A percentile compares a stretch with the other conserved stretches of the same genome.
phyloP scores from a whole-genome alignment of 2,329 filamentous ascomycete genomes.

The Phialemoniopsis sp. region DNA sequence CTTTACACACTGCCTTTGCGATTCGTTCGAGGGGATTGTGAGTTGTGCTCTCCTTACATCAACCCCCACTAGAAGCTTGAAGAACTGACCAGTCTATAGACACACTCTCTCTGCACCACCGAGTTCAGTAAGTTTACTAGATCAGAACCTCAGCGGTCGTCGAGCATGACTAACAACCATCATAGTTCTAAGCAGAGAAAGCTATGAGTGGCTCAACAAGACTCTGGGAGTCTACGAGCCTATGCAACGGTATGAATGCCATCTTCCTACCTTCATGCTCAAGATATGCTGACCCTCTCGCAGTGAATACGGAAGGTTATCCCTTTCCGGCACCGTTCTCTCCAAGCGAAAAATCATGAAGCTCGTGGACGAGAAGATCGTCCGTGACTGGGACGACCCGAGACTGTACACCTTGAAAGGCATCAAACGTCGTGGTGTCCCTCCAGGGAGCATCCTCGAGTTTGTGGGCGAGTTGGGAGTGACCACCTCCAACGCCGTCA shows the following conservation, averaged over 20 bases:
- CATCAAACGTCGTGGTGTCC: constrained; percentile 78
- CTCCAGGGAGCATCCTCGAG: constrained; percentile 80
- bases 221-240: constrained; percentile 79
- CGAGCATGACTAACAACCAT: too few species aligned
- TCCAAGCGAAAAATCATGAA: constrained; percentile 82
- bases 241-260: constrained; percentile 96
- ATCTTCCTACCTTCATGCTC: too few species aligned
- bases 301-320: constrained; percentile 62
- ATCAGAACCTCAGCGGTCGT: too few species aligned
- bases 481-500: constrained; percentile 75
- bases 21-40: constrained; percentile 88
- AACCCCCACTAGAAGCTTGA: too few species aligned
- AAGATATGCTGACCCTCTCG: too few species aligned
- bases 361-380: constrained; percentile 72
- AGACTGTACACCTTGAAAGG: constrained; percentile 84
- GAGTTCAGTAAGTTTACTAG: too few species aligned
- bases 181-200: constrained; percentile 82
- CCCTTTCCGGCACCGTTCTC: constrained; percentile 78
- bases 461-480: constrained; percentile 92
- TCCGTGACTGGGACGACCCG: constrained; percentile 88
- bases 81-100: too few species aligned
- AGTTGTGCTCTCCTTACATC: too few species aligned
- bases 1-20: constrained; percentile 85
- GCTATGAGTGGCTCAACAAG: constrained; percentile 88
- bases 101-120: constrained; percentile 77